phyloP scores from a whole-genome alignment of 257 asterid genomes.

The Cordia subcordata region DNA sequence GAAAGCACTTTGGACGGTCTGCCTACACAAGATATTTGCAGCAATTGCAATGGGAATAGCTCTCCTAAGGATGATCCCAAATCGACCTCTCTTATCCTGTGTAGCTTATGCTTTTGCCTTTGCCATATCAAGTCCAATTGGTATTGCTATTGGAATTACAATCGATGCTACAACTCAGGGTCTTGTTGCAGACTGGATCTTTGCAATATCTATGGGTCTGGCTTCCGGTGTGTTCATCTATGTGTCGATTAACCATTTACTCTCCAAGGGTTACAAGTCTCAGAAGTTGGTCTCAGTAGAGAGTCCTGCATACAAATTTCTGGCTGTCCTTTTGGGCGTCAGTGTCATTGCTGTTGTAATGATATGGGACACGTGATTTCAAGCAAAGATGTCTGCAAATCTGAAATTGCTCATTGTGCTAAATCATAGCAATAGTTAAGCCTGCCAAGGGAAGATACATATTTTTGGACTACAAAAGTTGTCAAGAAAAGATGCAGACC shows the following conservation, averaged over 20 bases:
- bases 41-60: conserved; percentile 97
- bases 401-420: too few relatives aligned
- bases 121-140: conserved; percentile 80
- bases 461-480: too few relatives aligned
- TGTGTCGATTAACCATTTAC: conserved; percentile 76
- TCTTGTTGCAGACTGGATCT: conserved; percentile 73
- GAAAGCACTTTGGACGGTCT: conserved; percentile 87
- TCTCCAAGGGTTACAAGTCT: conserved; percentile 65
- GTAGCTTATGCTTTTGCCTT: conserved; percentile 74
- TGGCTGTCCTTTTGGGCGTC: conserved; percentile 68
- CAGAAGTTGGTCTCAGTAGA: conserved; percentile 33
- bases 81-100: conserved; percentile 73
- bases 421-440: too few relatives aligned
- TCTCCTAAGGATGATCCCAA: conserved; percentile 82
- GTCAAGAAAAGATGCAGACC: too few relatives aligned
- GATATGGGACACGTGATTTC: conserved; percentile 81
- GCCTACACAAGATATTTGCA: conserved; percentile 83
- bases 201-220: conserved; percentile 79
- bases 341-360: conserved; percentile 85
- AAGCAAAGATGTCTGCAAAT: background rate
- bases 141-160: conserved; percentile 73
- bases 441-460: too few relatives aligned
- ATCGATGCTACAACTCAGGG: conserved; percentile 84
- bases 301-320: conserved; percentile 44
- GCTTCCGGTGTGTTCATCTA: conserved; percentile 87